Evolutionary conservation across 1,284 basidiomycete genomes (phyloP), one percentile per base, ranked within the genome.

Genomic region (Thelephora terrestris): DNA sequence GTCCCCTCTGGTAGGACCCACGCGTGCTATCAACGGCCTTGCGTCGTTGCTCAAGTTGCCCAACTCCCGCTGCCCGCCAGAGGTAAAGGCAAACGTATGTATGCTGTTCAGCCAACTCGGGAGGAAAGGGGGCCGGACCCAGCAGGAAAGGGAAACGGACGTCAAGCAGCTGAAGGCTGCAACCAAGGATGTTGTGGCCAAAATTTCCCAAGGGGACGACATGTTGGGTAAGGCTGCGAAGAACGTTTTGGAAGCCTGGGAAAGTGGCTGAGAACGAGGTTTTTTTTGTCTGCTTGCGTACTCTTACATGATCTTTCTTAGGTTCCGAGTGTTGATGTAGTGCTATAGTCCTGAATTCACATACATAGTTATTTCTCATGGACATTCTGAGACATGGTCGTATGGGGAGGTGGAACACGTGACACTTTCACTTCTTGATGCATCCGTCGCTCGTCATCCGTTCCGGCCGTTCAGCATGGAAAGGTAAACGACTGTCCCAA

Each of bases 1-100:
- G 63, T 60, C 66, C 50, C 61, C 76, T 59, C 51, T 61, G 66
- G 52, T 67, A 65, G 49, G 60, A 62, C 53, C 79, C 65, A 50
- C 67, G 51, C 73, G 71, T 50, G 75, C 79, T 10, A 66, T 87
- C 35, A 83, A 88, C 58, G 78, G 80, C 68, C 70, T 90, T 45
- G 64, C 76, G 43, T 68, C 68, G 44, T 75, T 81, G 42, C 65
- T 90, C 49, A 62, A 60, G 39, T 76, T 74, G 53, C 62, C 73
- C 27, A 72, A 77, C 48, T 73, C 57, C 21, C 54, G 55, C 50
- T 78, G 78, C 57, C 81, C 81, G 17, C 64, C 75, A 17, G 86
- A 89, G 65, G 73, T 90, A 47, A 76, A 85, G 45, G 69, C 76
- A 21, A 90, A 90, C 57, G 73, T 78, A 20, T 88, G 86, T 57